Evolutionary conservation across 208 protist species (phyloP), one percentile per base, ranked within the genome.

Genomic region (Wallacemonas sp.): DNA sequence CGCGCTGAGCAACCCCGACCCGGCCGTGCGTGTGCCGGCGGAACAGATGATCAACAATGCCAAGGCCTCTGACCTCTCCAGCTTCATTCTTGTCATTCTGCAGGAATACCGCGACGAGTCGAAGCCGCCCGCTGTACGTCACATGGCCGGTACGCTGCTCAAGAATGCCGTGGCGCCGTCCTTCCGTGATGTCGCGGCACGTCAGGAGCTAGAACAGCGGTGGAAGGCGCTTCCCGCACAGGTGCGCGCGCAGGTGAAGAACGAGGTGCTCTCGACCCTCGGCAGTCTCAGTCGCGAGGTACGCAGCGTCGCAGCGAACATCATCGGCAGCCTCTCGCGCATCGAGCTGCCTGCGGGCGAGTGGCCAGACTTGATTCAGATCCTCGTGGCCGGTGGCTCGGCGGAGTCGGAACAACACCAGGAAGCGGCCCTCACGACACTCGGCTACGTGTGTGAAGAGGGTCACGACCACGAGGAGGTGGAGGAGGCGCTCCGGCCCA

Each of bases 371-470:
- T 73, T 99, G 6, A 85, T 99, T 36, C 54, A 81, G 17, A 79
- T 81, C 13, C 83, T 99, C 2, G 62, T 98, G 21, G 42, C 69
- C 13, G 97, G 91, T 21, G 79, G 73, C 12, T 77, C 69, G 6
- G 50, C 44, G 19, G 30, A 15, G n/a, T 76, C 83, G 54, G 77
- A 79, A 38, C 63, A 87, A 34, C 78, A 97, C 66, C 93, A 97
- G 69, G 86, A 98, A 71, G 81, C 94, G n/a, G 89, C 94, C 12
- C 92, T 99, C 17, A 91, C 95, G 30, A 73, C 96, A 21, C 80
- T 99, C 32, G 98, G 98, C 17, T 99, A 98, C 79, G 81, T 99
- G 29, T 99, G 97, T 76, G 97, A 99, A 68, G 97, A 98, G 46
- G 89, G 94, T 21, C 80, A 80, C 64, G 77, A 92, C 59, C 69